phyloP scores from a whole-genome alignment of 495 filamentous ascomycete species.

The Penicillium ochrochloron region DNA sequence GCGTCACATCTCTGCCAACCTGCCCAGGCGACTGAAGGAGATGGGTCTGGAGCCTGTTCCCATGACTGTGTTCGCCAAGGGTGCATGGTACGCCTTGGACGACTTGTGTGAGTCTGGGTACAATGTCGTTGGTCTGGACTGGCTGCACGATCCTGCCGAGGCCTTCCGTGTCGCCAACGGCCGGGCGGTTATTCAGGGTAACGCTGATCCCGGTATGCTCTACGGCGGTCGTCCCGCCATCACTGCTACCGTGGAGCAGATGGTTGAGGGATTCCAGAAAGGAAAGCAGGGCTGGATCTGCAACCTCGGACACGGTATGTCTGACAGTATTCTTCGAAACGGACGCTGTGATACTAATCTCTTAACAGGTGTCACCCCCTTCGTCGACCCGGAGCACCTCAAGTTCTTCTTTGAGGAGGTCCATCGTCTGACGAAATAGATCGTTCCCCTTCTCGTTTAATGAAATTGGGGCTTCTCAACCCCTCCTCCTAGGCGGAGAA shows the following conservation, averaged over 20 bases:
- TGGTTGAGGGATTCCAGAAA: constrained; percentile 84
- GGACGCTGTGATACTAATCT: constrained; percentile 19
- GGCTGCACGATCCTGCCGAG: constrained; percentile 88
- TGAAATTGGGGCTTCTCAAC: constrained; percentile 17
- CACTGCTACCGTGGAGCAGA: constrained; percentile 74
- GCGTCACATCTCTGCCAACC: constrained; percentile 74
- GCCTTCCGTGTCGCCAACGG: constrained; percentile 76
- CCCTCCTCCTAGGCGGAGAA: constrained; percentile 2
- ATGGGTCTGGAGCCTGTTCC: constrained; percentile 79
- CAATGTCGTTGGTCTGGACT: constrained; percentile 91
- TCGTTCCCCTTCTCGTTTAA: constrained; percentile 2
- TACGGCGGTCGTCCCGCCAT: constrained; percentile 85
- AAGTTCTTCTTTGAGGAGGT: constrained; percentile 94
- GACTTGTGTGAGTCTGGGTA: constrained; percentile 86
- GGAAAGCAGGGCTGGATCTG: constrained; percentile 90
- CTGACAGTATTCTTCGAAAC: constrained; percentile 1
- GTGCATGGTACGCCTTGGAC: constrained; percentile 95
- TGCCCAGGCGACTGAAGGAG: constrained; percentile 73
- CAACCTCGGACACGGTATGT: constrained; percentile 85
- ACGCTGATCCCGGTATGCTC: constrained; percentile 90
- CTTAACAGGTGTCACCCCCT: constrained; percentile 78
- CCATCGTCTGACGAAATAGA: constrained; percentile 59
- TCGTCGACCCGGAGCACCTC: constrained; percentile 89
- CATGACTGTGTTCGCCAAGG: constrained; percentile 99
- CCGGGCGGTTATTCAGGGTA: constrained; percentile 85